Conservation (phyloP, 305 asterid genomes). For the Solanum hybrid region DNA sequence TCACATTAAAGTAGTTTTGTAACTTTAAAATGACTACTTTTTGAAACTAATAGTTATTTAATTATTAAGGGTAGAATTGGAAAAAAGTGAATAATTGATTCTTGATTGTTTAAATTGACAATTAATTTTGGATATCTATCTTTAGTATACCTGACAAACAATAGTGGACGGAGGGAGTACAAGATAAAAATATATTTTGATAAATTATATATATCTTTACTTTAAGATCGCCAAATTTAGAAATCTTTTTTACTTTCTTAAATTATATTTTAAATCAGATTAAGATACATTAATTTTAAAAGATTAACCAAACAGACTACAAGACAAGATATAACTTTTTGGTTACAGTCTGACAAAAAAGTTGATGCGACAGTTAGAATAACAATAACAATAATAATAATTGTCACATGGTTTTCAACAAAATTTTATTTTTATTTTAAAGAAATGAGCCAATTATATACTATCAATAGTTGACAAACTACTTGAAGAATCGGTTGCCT, state of each 20-base stretch:
- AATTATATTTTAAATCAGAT: no score
- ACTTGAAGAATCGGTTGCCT: neutral
- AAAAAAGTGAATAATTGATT: no score
- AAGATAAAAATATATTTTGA: neutral
- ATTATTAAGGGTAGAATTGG: no score
- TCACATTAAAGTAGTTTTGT: no score
- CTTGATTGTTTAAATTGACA: no score
- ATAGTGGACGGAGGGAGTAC: no score
- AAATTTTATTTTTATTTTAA: neutral
- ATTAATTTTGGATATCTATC: no score
- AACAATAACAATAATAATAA: neutral
- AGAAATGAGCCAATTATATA: neutral
- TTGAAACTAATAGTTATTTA: no score
- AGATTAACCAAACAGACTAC: neutral
- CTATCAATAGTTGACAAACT: neutral
- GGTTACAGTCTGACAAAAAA: neutral
- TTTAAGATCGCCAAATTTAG: neutral
- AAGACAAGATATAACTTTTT: neutral
- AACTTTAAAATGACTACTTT: no score
- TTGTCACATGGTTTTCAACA: neutral
- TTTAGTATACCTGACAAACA: no score
- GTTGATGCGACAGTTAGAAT: neutral
- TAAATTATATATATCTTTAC: no score
- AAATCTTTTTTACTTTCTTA: no score
- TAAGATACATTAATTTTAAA: neutral